A percentile compares a stretch with the other conserved stretches of the same genome.
Evolutionary conservation across 2,329 filamentous ascomycete species (phyloP).

Genomic region (Geoglossum cookeanum): DNA sequence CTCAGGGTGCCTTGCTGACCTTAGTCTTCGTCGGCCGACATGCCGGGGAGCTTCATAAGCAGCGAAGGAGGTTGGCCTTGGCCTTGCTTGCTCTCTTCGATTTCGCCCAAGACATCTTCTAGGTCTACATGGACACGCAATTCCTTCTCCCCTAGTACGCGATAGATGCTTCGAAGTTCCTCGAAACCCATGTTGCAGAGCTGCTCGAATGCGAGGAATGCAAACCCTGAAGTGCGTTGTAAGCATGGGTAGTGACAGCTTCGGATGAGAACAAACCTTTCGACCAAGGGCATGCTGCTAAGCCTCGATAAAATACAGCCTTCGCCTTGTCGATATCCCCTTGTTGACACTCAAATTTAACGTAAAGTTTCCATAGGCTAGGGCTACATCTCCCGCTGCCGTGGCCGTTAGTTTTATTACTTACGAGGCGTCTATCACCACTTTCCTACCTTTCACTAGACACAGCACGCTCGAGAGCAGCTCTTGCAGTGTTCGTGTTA

Average conservation of each 20-base stretch:
- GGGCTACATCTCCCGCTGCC: constrained; percentile 3
- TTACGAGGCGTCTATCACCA: too few relatives aligned
- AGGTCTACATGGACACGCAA: constrained; percentile 37
- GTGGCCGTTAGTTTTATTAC: background rate
- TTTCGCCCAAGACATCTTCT: constrained; percentile 23
- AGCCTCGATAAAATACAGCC: constrained; percentile 1
- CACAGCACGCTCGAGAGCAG: constrained; percentile 35
- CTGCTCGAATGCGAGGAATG: constrained; percentile 2
- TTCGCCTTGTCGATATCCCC: background rate
- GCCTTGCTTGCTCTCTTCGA: constrained; percentile 9
- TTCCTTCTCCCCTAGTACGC: constrained; percentile 41
- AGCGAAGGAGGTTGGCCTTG: background rate
- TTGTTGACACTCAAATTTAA: constrained; percentile 25
- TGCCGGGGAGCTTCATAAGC: background rate
- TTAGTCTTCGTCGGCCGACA: background rate
- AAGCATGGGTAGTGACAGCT: background rate
- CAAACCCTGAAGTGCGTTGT: background rate
- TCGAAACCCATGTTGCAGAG: constrained; percentile 19
- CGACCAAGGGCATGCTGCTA: constrained; percentile 3
- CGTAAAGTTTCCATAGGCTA: constrained; percentile 31
- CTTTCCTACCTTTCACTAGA: constrained; percentile 9
- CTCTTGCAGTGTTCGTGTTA: constrained; percentile 33
- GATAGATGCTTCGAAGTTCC: constrained; percentile 34
- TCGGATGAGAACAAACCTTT: background rate
- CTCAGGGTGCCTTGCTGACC: background rate